Conservation (phyloP, 768 basidiomycete genomes). For the Tricholomella constricta region DNA sequence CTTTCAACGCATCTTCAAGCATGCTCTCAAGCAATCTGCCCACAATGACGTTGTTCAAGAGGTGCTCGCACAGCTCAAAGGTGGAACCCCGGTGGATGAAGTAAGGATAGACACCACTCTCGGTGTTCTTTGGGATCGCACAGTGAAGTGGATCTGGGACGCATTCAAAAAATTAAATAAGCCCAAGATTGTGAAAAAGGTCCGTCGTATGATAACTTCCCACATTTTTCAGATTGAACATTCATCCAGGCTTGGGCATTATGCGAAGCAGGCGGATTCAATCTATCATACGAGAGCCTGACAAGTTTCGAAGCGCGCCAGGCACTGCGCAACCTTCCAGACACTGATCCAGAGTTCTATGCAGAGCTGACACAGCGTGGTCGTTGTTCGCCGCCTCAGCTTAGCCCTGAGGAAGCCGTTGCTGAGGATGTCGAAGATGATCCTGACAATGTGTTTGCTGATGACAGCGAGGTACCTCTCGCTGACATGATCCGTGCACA, state of each 20-base stretch:
- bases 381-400: not conserved
- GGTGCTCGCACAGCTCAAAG: constrained; percentile 14
- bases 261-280: constrained; percentile 7
- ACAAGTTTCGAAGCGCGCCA: constrained; percentile 4
- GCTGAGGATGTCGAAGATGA: not conserved
- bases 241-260: constrained; percentile 7
- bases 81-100: not conserved
- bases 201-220: not conserved
- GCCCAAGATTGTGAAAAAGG: not conserved
- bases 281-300: constrained; percentile 8
- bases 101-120: not conserved
- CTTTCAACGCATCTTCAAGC: constrained; percentile 40
- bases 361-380: not conserved
- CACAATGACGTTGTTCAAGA: constrained; percentile 38
- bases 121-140: not conserved
- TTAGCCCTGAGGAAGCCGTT: not conserved
- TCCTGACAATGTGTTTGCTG: not conserved
- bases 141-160: constrained; percentile 6
- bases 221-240: not conserved
- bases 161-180: not conserved
- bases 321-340: constrained; percentile 1
- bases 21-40: constrained; percentile 28
- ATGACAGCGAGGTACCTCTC: constrained; percentile 11
- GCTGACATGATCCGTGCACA: too few relatives aligned
- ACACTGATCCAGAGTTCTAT: constrained; percentile 8